Base-by-base conservation (phyloP, 2,329 filamentous ascomycete genomes). In the Cercospora sp. region DNA sequence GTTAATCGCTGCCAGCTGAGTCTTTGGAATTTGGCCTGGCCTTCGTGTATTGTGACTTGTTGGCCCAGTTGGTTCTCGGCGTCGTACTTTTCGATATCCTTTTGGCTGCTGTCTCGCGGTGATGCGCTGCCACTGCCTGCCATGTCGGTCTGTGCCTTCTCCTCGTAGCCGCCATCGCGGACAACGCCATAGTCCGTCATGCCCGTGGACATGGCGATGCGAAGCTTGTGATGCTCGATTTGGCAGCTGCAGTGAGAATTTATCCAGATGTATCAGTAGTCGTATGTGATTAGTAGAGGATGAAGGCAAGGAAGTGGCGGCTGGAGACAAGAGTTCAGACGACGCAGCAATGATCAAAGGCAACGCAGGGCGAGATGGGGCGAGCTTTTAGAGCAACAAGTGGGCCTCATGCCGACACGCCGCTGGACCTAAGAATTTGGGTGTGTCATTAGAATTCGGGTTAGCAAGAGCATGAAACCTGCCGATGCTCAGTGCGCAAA, bases 1-100 rank as follows among this genome's bases (percentile, higher is more conserved):
- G 76, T 79, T 40, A 79, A 65, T 28, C 71, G 67, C 73, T 85
- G 84, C 85, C 85, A 87, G 61, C 85, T 80, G 28, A 85, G 76
- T 16, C 75, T 74, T 58, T 78, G 71, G 76, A 81, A 82, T 68
- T 80, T 80, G 24, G 72, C 66, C 58, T 75, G 69, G 61, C 74
- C 74, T 62, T 75, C 72, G 30, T 72, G 76, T 60, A 80, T 71
- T 68, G 74, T 76, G 72, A 70, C 70, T 60, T 62, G 62, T 43
- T 70, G 55, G 16, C 51, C 66, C n/a, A 72, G 65, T 21, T 64
- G 66, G 18, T 65, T 65, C 45, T 73, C 71, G 12, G 66, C 65
- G 18, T 71, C 71, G 61, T 40, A 62, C 40, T 63, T 60, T 18
- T 66, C 65, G 6, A 63, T 51, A 24, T 69, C 61, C 65, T 69